Base-by-base conservation (phyloP, 192 early-diverging fungal species). In the Oehlia diaphana region DNA sequence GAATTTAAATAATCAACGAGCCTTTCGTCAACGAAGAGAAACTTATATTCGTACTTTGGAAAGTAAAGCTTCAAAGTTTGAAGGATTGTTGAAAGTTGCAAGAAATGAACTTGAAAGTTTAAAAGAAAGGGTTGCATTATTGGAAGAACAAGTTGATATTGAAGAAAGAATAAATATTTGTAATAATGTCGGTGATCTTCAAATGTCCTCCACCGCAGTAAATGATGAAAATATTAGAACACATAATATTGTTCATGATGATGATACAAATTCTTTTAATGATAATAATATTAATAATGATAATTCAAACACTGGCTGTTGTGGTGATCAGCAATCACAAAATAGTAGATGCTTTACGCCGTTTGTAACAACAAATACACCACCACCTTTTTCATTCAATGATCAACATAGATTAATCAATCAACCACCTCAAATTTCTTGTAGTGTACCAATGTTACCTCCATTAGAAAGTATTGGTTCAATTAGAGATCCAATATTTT, bases 1-100 rank as follows among this genome's bases (percentile, higher is more conserved):
- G 53, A 72, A 72, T 28, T 72, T 72, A 50, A 23, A 14, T 9
- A 72, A 72, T 47, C 71, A 72, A 47, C 71, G 71, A 5, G 37
- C 71, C 9, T 72, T 72, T 23, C 71, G 71, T n/a, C 37, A 72
- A 23, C 71, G 71, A 26, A 44, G 39, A 49, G 39, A 72, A 28
- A n/a, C 2, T 28, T 47, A 72, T 9, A 44, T 72, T 72, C 37
- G 39, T 26, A 47, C 9, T 47, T 47, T 72, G 71, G 71, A 72
- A 50, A 47, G 2, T 31, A 72, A n/a, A 50, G 71, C 71, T 50
- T 3, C 37, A 44, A 49, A 10, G 4, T 50, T n/a, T 13, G 71
- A 72, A 50, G 26, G 2, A 50, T 50, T 72, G 26, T 72, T 42
- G 9, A 50, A 21, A 44, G 42, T 0, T n/a, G 33, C 71, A 28